Evolutionary conservation across 257 asterid species (phyloP), one percentile per base, ranked within the genome.

Genomic region (Lycium barbarum): DNA sequence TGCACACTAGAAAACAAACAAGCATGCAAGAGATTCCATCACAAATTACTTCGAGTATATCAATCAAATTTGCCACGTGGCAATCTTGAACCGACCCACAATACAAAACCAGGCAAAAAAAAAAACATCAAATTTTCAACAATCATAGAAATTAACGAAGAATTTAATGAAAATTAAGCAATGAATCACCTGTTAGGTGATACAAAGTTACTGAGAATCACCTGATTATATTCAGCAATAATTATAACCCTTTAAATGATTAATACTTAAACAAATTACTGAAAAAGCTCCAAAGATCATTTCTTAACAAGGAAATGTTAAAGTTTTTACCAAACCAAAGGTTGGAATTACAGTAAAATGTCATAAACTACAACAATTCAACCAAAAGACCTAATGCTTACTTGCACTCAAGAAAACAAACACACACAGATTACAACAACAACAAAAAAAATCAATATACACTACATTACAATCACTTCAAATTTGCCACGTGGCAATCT

Each of bases 261-360:
- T 26, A 68, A 15, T 38, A 38, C 53, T 13, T 68, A 15, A 15
- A 68, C 53, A 68, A 68, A 68, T 68, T 3, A 36, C 76, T 68
- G 53, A 68, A 58, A 47, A 68, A 68, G 8, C 33, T 68, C 43
- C 81, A 74, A 12, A 74, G 45, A 49, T 47, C 61, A 74, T 33
- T 45, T 78, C 33, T 33, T 53, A 78, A 14, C 26, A 26, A 78
- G 65, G 26, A 51, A 78, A 78, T 53, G 65, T 53, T 14, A 22
- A 14, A 26, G 12, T 13, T 26, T 0, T 26, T 0, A 51, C 82
- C 49, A 26, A 14, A 36, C 12, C 47, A 66, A 66, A 33, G 7
- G n/a, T 33, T 66, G 45, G 9, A 66, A 26, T 1, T 3, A 1
- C 13, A 20, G 5, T 51, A 20, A 51, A 1, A 14, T 53, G 47